A percentile compares a stretch with the other conserved stretches of the same genome.
Evolutionary conservation across 78 protist genomes (phyloP).

Genomic region (slime mould (Dictyostelium discoideum)): DNA sequence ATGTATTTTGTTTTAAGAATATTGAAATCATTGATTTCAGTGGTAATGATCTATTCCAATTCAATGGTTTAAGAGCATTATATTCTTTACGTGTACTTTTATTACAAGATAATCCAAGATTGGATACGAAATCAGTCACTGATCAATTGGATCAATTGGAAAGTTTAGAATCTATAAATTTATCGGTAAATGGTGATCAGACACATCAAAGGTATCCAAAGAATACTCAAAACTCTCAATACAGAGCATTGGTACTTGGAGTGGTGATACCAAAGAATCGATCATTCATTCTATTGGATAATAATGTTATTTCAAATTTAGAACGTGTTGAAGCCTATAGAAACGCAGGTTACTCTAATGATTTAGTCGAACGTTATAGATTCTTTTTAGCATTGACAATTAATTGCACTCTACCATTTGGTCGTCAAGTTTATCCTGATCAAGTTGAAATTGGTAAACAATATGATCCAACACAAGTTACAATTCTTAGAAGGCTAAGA

Average conservation of each 20-base stretch:
- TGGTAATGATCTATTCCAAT: conserved; percentile 16
- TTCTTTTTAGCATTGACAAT: conserved; percentile 65
- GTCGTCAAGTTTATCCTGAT: conserved; percentile 48
- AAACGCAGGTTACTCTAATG: conserved; percentile 20
- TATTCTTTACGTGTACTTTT: conserved; percentile 2
- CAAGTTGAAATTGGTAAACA: conserved; percentile 59
- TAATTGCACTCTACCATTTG: conserved; percentile 40
- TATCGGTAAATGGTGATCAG: conserved; percentile 7
- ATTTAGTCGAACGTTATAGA: conserved; percentile 72
- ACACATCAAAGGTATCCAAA: not conserved
- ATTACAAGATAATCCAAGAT: conserved; percentile 63
- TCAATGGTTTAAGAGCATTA: conserved; percentile 19
- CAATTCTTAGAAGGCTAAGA: conserved; percentile 26
- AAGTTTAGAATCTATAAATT: conserved; percentile 26
- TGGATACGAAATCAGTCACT: not conserved
- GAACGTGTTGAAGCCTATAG: conserved; percentile 72
- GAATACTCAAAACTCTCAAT: not conserved
- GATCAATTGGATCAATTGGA: conserved; percentile 29
- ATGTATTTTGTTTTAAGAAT: conserved; percentile 9
- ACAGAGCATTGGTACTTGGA: conserved; percentile 32
- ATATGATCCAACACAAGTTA: conserved; percentile 57
- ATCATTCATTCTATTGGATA: conserved; percentile 35
- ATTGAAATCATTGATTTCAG: conserved; percentile 56
- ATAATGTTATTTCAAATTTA: not conserved
- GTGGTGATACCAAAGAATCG: conserved; percentile 69